Percentiles rank a stretch among this genome's conserved stretches.
Evolutionary conservation across 371 early-diverging fungal genomes (phyloP).

Genomic region (Mucor sp.): DNA sequence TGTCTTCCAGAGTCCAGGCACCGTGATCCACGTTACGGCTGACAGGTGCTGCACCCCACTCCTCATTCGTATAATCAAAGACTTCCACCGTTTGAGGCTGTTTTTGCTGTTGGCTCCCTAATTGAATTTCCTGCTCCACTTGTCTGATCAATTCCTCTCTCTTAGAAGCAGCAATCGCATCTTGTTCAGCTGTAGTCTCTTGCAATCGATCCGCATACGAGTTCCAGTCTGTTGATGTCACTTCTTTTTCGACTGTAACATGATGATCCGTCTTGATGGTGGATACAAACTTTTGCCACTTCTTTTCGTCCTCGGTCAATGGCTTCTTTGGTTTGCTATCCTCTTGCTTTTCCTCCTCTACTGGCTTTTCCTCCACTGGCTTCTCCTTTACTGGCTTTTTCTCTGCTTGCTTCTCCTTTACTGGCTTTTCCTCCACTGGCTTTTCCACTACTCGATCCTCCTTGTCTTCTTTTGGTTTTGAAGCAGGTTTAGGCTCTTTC

Average conservation of each 20-base stretch:
- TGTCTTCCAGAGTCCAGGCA: slow-evolving; percentile 16
- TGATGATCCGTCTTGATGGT: neutral
- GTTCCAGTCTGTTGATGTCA: slow-evolving; percentile 18
- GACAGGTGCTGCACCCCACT: slow-evolving; percentile 4
- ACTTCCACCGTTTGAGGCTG: slow-evolving; percentile 1
- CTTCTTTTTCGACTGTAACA: neutral
- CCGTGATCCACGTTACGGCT: neutral
- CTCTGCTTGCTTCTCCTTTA: neutral
- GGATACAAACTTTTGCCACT: slow-evolving; percentile 23
- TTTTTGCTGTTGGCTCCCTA: neutral
- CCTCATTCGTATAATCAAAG: slow-evolving; percentile 6
- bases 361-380: neutral
- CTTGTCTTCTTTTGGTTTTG: neutral
- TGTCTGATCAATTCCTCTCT: neutral
- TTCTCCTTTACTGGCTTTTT: neutral
- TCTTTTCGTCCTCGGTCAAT: slow-evolving; percentile 18
- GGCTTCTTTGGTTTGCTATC: neutral
- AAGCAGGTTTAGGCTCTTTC: neutral
- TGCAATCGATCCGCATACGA: slow-evolving; percentile 21
- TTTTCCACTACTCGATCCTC: neutral
- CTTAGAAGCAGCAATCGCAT: neutral
- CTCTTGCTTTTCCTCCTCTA: neutral
- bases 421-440: neutral
- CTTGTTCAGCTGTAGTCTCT: neutral
- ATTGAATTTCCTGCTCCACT: neutral